These are phyloP conservation scores for Wolfiporia cocos DNA, from an alignment of 1,284 basidiomycete species.

Conservation along the genomic window DNA sequence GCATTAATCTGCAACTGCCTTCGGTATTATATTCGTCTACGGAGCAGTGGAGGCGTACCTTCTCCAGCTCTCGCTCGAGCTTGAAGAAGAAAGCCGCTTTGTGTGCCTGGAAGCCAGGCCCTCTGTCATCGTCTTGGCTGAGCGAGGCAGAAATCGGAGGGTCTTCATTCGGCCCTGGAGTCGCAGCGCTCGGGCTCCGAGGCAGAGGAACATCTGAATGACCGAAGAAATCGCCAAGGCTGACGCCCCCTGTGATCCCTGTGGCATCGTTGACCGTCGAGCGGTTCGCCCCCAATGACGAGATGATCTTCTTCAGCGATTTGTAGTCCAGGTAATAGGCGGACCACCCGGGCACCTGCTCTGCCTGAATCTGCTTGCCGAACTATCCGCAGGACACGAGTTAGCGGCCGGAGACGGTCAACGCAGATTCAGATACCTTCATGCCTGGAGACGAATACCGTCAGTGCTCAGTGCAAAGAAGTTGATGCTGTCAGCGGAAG, in stretches of 20 bases:
- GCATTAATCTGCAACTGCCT: constrained; percentile 92
- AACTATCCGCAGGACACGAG: constrained; percentile 64
- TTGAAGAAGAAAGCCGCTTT: constrained; percentile 99
- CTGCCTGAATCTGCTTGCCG: constrained; percentile 95
- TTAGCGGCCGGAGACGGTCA: no score
- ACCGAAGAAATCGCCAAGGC: constrained; percentile 57
- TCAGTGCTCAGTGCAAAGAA: no score
- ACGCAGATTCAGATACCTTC: constrained; percentile 28
- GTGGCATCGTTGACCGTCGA: constrained; percentile 88
- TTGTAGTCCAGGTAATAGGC: constrained; percentile 98
- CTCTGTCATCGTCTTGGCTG: constrained; percentile 61
- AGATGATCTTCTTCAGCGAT: constrained; percentile 97
- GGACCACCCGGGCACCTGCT: constrained; percentile 98
- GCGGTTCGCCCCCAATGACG: constrained; percentile 89
- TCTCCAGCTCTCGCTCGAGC: constrained; percentile 95
- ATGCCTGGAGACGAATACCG: no score
- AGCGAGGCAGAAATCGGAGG: constrained; percentile 55
- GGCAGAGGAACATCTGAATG: constrained; percentile 1
- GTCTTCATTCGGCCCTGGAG: constrained; percentile 22
- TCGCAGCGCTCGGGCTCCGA: neutral
- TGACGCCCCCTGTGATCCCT: constrained; percentile 77
- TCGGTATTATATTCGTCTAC: no score
- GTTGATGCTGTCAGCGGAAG: no score
- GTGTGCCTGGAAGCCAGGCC: constrained; percentile 84
- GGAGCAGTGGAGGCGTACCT: constrained; percentile 56